phyloP scores from a whole-genome alignment of 306 rosid species.

The Quercus parvula region DNA sequence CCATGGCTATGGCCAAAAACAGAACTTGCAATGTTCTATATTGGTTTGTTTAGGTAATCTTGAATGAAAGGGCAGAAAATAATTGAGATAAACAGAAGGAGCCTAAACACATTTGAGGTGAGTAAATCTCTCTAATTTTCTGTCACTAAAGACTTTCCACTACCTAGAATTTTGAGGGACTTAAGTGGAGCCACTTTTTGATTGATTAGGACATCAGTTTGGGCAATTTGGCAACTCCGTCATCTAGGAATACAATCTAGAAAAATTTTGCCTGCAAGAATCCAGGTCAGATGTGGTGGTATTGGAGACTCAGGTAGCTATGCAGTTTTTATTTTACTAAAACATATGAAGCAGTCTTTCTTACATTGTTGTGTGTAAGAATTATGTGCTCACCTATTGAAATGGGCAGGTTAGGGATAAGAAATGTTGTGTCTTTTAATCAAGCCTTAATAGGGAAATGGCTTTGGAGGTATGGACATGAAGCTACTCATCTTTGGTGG shows the following conservation, averaged over 20 bases:
- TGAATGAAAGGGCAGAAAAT: neutral
- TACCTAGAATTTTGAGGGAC: neutral
- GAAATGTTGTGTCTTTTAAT: too few relatives aligned
- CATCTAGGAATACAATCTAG: neutral
- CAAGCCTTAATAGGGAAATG: too few relatives aligned
- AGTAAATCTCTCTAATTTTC: neutral
- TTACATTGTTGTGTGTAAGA: neutral
- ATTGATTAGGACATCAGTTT: neutral
- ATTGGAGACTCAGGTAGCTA: neutral
- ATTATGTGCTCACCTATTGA: too few relatives aligned
- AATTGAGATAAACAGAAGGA: neutral
- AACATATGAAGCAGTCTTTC: neutral
- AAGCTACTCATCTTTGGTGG: too few relatives aligned
- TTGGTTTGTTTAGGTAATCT: neutral
- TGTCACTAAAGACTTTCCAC: neutral
- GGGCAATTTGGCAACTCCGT: neutral
- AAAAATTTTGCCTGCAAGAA: neutral
- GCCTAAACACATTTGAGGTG: neutral
- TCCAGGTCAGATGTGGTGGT: neutral
- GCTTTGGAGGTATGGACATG: too few relatives aligned
- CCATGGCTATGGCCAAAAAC: neutral
- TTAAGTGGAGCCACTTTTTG: neutral
- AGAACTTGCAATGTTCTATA: neutral
- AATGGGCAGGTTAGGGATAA: too few relatives aligned
- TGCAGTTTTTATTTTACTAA: neutral